Evolutionary conservation across 768 basidiomycete species (phyloP).

Genomic region (Tulasnella sp.): DNA sequence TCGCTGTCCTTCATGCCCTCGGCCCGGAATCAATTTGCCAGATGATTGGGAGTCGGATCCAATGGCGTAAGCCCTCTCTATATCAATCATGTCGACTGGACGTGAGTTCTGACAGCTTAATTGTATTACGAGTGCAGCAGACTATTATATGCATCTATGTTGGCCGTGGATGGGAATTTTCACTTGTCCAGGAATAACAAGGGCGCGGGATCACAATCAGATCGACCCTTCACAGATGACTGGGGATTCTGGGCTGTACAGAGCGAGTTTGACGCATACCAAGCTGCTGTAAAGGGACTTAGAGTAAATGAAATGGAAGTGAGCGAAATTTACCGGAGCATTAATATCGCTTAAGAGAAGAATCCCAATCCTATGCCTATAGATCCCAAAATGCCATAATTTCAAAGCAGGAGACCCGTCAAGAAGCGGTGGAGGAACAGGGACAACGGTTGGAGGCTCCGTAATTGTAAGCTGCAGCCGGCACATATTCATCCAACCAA

Average conservation of each 20-base stretch:
- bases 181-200: not conserved
- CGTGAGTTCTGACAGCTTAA: too few relatives aligned
- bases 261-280: not conserved
- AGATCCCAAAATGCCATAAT: not conserved
- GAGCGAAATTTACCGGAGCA: not conserved
- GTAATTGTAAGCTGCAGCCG: not conserved
- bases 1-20: too few relatives aligned
- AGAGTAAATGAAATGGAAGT: not conserved
- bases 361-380: too few relatives aligned
- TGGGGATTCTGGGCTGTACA: not conserved
- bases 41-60: too few relatives aligned
- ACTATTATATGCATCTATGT: not conserved
- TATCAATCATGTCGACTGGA: too few relatives aligned
- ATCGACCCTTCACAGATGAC: not conserved
- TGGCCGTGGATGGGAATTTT: not conserved
- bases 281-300: not conserved
- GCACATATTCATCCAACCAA: not conserved
- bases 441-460: not conserved
- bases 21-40: too few relatives aligned
- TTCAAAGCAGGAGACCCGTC: not conserved
- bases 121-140: not conserved
- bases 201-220: not conserved
- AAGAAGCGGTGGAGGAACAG: not conserved
- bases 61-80: too few relatives aligned
- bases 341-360: too few relatives aligned